Evolutionary conservation across 495 filamentous ascomycete species (phyloP), one percentile per base, ranked within the genome.

Genomic region (Acidomyces sp.): DNA sequence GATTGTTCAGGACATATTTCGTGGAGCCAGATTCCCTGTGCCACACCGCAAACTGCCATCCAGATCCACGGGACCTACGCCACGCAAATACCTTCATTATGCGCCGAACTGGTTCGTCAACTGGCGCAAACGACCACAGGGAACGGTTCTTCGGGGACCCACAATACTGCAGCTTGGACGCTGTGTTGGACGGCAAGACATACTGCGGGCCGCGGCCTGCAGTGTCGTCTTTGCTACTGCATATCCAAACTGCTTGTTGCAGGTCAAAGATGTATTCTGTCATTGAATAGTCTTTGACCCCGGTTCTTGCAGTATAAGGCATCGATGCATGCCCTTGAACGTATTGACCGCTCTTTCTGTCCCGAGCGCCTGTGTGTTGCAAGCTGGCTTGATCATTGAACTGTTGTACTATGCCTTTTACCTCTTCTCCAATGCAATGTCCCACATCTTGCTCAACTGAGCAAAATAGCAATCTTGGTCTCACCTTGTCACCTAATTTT

Each of bases 1-100:
- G n/a, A n/a, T n/a, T n/a, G n/a, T n/a, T n/a, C n/a, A n/a, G n/a
- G n/a, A n/a, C n/a, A n/a, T n/a, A n/a, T n/a, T 29, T 9, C 9
- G 26, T 38, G 36, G 27, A 27, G 27, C 36, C 3, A 6, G 13
- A 4, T 37, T 31, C 45, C 37, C 45, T 50, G 47, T 45, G 35
- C n/a, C 19, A 41, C 42, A 50, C 47, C 47, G 47, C 47, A 45
- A 50, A 50, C 37, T 37, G 17, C 15, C 17, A 3, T 25, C 41
- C 46, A 44, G 21, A 34, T 30, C 40, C 17, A 22, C 34, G 46
- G 46, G 24, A 42, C 45, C 30, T 24, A 23, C 30, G 33, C 26
- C 11, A 26, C 38, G 38, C 29, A 42, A 39, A 41, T 33, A 9
- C 26, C 22, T 41, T 41, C 30, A 29, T 21, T n/a, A 27, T 26